Base-by-base conservation (phyloP, 2,329 filamentous ascomycete species). In the Aureobasidium sp. region DNA sequence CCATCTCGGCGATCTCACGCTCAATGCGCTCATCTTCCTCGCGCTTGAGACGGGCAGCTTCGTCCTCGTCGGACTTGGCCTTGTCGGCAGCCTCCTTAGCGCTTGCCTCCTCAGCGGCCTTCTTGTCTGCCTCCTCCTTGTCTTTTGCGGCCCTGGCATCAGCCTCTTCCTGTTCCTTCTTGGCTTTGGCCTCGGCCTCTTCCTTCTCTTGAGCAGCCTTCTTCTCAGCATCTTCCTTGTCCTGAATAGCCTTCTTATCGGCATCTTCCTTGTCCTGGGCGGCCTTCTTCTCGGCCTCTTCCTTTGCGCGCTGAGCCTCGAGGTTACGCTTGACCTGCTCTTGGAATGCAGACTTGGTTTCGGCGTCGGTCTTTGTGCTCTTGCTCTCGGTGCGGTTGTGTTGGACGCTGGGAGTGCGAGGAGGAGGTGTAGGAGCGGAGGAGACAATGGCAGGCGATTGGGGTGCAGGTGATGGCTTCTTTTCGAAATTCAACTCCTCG, bases 331-430 rank as follows among this genome's bases (percentile, higher is more conserved):
- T 83, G 71, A 96, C 87, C 72, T 90, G 87, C 72, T 89, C 86
- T 74, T 88, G 88, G 66, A 81, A 81, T 14, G 77, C 77, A 29
- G 72, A 73, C 68, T 79, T 78, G 66, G 90, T 90, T 72, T 93
- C 75, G 15, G 68, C 88, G 39, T 85, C 84, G 1, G 88, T 88
- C 81, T 94, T 94, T 45, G 78, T 79, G 27, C 80, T 80, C 70
- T 80, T 82, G 75, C 87, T 92, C 57, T 95, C 90, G 17, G 85
- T 81, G 45, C 90, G 87, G 61, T 76, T 77, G 69, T 94, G 89
- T 22, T 87, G 81, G 22, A 86, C 81, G 67, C 85, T 91, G 11
- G 84, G 79, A 2, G 87, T 81, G 70, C 91, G 91, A 27, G 90
- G 90, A 14, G 91, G 90, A 27, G 78, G 78, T 5, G 78, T 80